Evolutionary conservation across 129 eudicot genomes (phyloP), one percentile per base, ranked within the genome.

Genomic region (Centrapalus pauciflorus): DNA sequence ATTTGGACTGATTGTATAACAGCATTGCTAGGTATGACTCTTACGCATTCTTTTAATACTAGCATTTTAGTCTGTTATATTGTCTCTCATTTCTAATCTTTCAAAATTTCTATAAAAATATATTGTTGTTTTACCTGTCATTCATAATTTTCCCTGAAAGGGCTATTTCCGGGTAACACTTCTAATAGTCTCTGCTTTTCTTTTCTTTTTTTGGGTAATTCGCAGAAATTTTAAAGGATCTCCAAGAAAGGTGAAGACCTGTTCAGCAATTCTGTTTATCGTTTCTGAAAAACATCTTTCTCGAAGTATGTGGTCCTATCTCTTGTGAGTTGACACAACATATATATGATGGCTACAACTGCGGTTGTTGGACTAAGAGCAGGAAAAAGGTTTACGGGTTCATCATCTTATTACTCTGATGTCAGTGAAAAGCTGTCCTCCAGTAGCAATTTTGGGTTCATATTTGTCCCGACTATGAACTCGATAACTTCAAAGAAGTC

Each of bases 291-390:
- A 38, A 16, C 40, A 38, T 54, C 55, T 48, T 40, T 56, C 51
- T 17, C 32, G 58, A 57, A 41, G 65, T 24, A 43, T 57, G 75
- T 81, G 74, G 71, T 75, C 71, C 70, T 81, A 24, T 55, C 40
- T 46, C 49, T 41, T 37, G 45, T 58, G 58, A 69, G 63, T 62
- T 73, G 52, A 52, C 64, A 69, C 27, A 25, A 30, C 27, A 50
- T 51, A 45, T 75, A 61, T 61, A 83, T 66, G 79, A 89, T 87
- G 97, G 87, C 93, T 65, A 79, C 93, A 14, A 82, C 96, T 78
- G 96, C 97, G 66, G 88, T 94, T 65, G 61, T 89, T 76, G 99
- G 99, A 65, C 80, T 89, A 56, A 84, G 81, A 77, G 76, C 99
- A 49, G 97, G 97, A 30, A 81, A 86, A 70, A 76, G 95, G 74